Base-by-base conservation (phyloP, 345 rosid species). In the Gossypium mustelinum region DNA sequence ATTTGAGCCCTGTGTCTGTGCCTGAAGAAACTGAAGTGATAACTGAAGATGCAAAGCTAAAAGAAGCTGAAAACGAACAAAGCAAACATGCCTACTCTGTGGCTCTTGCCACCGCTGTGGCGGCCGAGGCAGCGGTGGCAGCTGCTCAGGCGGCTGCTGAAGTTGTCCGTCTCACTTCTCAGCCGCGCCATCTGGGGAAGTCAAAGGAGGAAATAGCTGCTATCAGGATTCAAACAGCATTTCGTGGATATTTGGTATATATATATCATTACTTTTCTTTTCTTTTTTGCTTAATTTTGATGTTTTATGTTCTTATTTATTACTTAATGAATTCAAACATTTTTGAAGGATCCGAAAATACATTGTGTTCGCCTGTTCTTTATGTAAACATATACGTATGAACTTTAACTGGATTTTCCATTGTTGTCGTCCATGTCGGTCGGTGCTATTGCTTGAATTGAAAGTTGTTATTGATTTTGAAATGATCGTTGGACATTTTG, bases 51-150 rank as follows among this genome's bases (percentile, higher is more conserved):
- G 77, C 73, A 9, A 90, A 86, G 51, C 57, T 84, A 39, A 66
- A 68, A 7, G 90, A 87, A 73, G 85, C 82, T 20, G 81, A 86
- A 68, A 87, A 80, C 54, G 89, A 89, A 62, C 87, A 85, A 82
- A 86, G 86, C 79, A 82, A 80, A 58, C 91, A 86, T 78, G 92
- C 91, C 66, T 82, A 89, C 68, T 83, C 96, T 39, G 87, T 87
- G 55, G 97, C 93, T 68, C 76, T 84, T 72, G 92, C 93, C 22
- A 83, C 92, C 11, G 90, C 90, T 25, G 86, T 52, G 14, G 97
- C 90, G 25, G 94, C 90, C 9, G 89, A 89, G 56, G 91, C 92
- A 1, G 89, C 91, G 18, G 84, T 82, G 77, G 86, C 73, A 4
- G 78, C 78, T 18, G 78, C 78, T 66, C 78, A 75, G 72, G 78